Conservation (phyloP, 805 yeast species). For the Starmera caribaea region DNA sequence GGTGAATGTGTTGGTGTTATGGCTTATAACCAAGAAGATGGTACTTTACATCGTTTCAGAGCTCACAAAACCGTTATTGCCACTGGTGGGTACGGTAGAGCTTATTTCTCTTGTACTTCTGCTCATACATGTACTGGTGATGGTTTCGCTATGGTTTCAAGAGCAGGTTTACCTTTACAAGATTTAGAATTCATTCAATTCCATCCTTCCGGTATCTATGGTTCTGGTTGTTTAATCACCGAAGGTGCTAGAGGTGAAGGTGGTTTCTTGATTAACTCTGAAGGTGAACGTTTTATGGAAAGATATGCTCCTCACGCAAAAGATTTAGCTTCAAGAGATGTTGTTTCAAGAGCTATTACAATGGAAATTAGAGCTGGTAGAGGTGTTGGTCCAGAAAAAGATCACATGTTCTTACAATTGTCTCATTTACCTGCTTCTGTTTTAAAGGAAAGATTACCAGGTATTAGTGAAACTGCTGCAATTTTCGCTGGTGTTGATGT, state of each 20-base stretch:
- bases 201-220: slow-evolving; percentile 99
- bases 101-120: slow-evolving; percentile 97
- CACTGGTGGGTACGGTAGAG: slow-evolving; percentile 98
- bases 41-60: slow-evolving; percentile 95
- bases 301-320: slow-evolving; percentile 98
- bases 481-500: slow-evolving; percentile 99
- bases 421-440: slow-evolving; percentile 90
- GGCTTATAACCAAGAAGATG: slow-evolving; percentile 98
- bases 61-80: slow-evolving; percentile 95
- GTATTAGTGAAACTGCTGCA: slow-evolving; percentile 97
- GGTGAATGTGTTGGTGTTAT: slow-evolving; percentile 96
- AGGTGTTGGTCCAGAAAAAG: slow-evolving; percentile 96
- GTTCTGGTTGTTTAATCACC: slow-evolving; percentile 97
- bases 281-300: slow-evolving; percentile 99
- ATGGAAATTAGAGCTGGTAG: slow-evolving; percentile 98
- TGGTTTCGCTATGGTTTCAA: slow-evolving; percentile 95
- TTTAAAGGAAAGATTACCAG: slow-evolving; percentile 92
- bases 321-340: slow-evolving; percentile 97
- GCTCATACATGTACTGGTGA: slow-evolving; percentile 99
- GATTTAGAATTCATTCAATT: slow-evolving; percentile 97
- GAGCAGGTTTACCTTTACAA: slow-evolving; percentile 97
- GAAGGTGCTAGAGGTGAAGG: slow-evolving; percentile 99
- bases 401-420: slow-evolving; percentile 91
- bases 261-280: slow-evolving; percentile 90
- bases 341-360: slow-evolving; percentile 95